These are phyloP conservation scores for Lecanoromycetidae sp. DNA, from an alignment of 2,329 filamentous ascomycete species.

Conservation along the genomic window DNA sequence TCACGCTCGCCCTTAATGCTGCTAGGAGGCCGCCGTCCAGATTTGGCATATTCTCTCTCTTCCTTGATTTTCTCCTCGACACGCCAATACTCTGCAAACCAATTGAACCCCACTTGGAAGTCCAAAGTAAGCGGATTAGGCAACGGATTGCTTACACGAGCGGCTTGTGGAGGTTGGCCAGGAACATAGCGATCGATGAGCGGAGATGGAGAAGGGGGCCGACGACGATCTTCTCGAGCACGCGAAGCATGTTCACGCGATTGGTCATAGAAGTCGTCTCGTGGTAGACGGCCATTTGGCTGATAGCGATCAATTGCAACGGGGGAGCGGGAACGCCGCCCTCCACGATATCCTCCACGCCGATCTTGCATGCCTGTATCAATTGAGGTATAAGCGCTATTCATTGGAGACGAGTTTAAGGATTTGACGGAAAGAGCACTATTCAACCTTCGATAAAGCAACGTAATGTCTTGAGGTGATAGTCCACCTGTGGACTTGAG, in stretches of 20 bases:
- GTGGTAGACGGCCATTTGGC: constrained; percentile 39
- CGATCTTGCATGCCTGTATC: constrained; percentile 15
- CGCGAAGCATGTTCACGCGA: constrained; percentile 34
- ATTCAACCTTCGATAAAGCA: neutral
- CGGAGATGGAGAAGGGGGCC: constrained; percentile 46
- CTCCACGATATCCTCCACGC: constrained; percentile 33
- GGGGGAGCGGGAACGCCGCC: constrained; percentile 49
- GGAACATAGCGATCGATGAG: constrained; percentile 56
- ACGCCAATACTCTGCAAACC: constrained; percentile 58
- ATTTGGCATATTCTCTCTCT: constrained; percentile 49
- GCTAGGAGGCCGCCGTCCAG: constrained; percentile 42
- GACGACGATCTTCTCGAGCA: constrained; percentile 45
- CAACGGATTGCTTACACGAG: constrained; percentile 44
- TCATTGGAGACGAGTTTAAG: neutral
- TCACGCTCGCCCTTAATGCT: constrained; percentile 49
- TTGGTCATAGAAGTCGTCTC: constrained; percentile 46
- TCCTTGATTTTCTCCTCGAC: constrained; percentile 51
- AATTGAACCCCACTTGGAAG: constrained; percentile 56
- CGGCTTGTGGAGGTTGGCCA: constrained; percentile 44
- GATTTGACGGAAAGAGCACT: neutral
- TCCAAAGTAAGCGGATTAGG: constrained; percentile 51
- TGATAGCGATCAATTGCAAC: constrained; percentile 53
- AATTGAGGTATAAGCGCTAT: constrained; percentile 2
- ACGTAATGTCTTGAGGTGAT: neutral
- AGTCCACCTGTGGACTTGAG: neutral